Base-by-base conservation (phyloP, 371 early-diverging fungal genomes). In the Mucor plumbeus region DNA sequence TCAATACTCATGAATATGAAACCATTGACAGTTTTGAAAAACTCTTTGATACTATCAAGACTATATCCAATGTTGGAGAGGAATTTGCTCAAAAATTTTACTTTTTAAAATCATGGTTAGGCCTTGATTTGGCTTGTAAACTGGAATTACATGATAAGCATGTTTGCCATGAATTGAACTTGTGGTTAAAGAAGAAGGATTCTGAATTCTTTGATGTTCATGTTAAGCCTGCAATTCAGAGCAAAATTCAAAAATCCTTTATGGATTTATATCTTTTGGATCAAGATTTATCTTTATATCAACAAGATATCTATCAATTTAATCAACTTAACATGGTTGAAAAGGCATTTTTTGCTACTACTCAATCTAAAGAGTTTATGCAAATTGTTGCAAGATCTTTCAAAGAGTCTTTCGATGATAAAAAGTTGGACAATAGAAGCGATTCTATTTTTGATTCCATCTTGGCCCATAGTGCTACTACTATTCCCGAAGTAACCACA, bases 101-200 rank as follows among this genome's bases (percentile, higher is more conserved):
- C 7, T 79, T 75, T 8, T 56, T 81, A 11, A 68, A 59, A 5
- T 64, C 35, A 3, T 84, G 84, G 82, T 55, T 67, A 26, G 34
- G 38, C 0, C 44, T 74, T 9, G 21, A 34, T 7, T 10, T 64
- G 7, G 41, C 61, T 3, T 41, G 73, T 35, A 84, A 81, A 21
- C 36, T 75, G 13, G 53, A 76, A 33, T 48, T 68, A 1, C 69
- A 81, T 41, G 65, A 73, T n/a, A 19, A 78, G 11, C 69, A 72
- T 59, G 74, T 64, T 3, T 86, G 86, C 33, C 81, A 88, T 63
- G 88, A 88, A 68, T 59, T 86, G 19, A 85, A 86, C 65, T 57
- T 88, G 26, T 88, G 87, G 84, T 34, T 88, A 35, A 86, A 80
- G 72, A 75, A 77, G 21, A 85, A 84, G 43, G 87, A 88, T 53